Conservation (phyloP, 1,284 basidiomycete genomes). For the Trichosporon sp. region DNA sequence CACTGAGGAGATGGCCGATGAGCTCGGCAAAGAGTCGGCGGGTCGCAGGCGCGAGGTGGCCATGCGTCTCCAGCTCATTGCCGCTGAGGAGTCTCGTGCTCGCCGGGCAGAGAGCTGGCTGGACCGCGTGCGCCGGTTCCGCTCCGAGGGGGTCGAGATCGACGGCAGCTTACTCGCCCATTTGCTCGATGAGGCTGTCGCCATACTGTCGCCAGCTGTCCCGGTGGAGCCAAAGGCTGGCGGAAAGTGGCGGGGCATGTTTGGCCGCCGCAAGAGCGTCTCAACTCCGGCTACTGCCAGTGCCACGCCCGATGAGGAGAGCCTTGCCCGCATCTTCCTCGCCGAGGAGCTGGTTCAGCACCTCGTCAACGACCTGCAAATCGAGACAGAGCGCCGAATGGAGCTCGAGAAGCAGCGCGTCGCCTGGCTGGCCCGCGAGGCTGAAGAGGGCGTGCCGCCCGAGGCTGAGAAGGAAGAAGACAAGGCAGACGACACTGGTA, state of each 20-base stretch:
- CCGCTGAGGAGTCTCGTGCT: slow-evolving; percentile 58
- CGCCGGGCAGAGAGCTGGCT: slow-evolving; percentile 40
- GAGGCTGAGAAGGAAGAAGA: slow-evolving; percentile 14
- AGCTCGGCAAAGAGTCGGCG: slow-evolving; percentile 65
- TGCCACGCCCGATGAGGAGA: slow-evolving; percentile 23
- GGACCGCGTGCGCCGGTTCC: slow-evolving; percentile 36
- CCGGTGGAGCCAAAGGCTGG: not conserved
- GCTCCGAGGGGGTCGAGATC: slow-evolving; percentile 13
- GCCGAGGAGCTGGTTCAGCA: slow-evolving; percentile 59
- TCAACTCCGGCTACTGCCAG: not conserved
- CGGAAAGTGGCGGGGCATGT: slow-evolving; percentile 1
- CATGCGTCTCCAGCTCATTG: slow-evolving; percentile 61
- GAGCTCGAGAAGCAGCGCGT: slow-evolving; percentile 52
- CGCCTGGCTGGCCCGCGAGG: slow-evolving; percentile 44
- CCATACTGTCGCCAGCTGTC: slow-evolving; percentile 55
- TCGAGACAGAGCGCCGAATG: slow-evolving; percentile 59
- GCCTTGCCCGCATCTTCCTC: slow-evolving; percentile 56
- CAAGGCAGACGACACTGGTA: not conserved
- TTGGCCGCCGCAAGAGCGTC: not conserved
- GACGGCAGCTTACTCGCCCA: slow-evolving; percentile 31
- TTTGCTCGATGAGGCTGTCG: slow-evolving; percentile 56
- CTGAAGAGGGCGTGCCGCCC: slow-evolving; percentile 25
- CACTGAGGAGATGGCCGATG: slow-evolving; percentile 67
- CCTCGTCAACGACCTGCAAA: slow-evolving; percentile 61
- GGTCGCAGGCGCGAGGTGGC: slow-evolving; percentile 69